Base-by-base conservation (phyloP, 768 basidiomycete species). In the Termitomyces sp. region DNA sequence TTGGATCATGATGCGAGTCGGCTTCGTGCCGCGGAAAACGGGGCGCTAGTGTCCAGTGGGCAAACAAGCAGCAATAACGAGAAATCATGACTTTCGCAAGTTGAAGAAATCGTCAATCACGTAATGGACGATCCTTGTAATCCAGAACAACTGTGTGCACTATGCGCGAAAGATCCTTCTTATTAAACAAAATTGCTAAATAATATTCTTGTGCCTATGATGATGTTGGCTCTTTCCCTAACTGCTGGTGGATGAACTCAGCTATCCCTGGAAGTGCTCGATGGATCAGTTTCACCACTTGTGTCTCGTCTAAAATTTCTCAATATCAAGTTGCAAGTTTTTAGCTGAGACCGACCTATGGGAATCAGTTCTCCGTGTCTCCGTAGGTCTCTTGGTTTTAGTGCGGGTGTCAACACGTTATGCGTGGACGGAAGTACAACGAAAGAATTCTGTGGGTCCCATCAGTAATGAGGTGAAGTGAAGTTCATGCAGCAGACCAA, bases 201-300 rank as follows among this genome's bases (percentile, higher is more conserved):
- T 37, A 6, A 18, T 28, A 51, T 51, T 15, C 51, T 20, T 12
- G 4, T 20, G 10, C n/a, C n/a, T 52, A 52, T 4, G 37, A 52
- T 41, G n/a, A 24, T 8, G 18, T n/a, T 12, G 18, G 10, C 3
- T 12, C 18, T 41, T 52, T 57, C 20, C 61, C 62, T 49, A 73
- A 57, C 26, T 68, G 66, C 33, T 73, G 72, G 22, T 71, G 76
- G 51, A 91, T 75, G 60, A 85, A 85, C 7, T 78, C 66, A 52
- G 83, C 72, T 62, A 92, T 87, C 29, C 77, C 72, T 2, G 87
- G 87, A 51, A 92, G 71, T 7, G 84, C 86, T 58, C 76, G 75
- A 34, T 81, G 80, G 49, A 93, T 81, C n/a, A 91, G 81, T 66
- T 85, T 85, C 61, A 90, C 81, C n/a, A 90, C 82, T 65, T 88